These are phyloP conservation scores for Termitomyces sp. DNA, from an alignment of 768 basidiomycete genomes.

Conservation along the genomic window DNA sequence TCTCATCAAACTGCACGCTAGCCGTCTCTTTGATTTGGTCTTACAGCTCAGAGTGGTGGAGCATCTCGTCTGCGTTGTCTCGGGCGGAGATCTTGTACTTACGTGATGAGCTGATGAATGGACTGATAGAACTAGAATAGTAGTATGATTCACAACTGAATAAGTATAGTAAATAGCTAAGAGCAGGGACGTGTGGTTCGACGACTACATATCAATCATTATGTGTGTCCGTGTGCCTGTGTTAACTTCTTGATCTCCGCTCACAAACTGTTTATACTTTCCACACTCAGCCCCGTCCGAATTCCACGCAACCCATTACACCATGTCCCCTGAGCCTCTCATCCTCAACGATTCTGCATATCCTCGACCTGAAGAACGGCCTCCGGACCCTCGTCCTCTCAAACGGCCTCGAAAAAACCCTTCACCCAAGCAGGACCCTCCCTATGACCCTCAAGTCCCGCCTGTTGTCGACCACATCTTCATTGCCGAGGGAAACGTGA, in stretches of 20 bases:
- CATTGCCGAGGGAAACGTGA: conserved; percentile 42
- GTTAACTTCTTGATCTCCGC: conserved; percentile 20
- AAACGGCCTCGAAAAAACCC: conserved; percentile 44
- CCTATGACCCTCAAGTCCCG: conserved; percentile 23
- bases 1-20: background rate
- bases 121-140: background rate
- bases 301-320: conserved; percentile 19
- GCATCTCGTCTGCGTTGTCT: background rate
- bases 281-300: conserved; percentile 22
- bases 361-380: background rate
- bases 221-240: conserved; percentile 12
- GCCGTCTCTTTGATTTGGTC: background rate
- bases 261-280: conserved; percentile 14
- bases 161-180: background rate
- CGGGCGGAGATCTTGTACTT: background rate
- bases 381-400: conserved; percentile 28
- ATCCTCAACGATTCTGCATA: conserved; percentile 2
- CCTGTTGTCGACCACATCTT: conserved; percentile 42
- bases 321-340: conserved; percentile 15
- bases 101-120: conserved; percentile 8
- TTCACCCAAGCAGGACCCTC: conserved; percentile 22
- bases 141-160: background rate
- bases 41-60: background rate
- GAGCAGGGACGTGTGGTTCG: background rate
- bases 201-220: conserved; percentile 8